Percentiles rank a stretch among this genome's conserved stretches.
These are phyloP conservation scores for Sherardia arvensis DNA, from an alignment of 257 asterid species.

Conservation along the genomic window DNA sequence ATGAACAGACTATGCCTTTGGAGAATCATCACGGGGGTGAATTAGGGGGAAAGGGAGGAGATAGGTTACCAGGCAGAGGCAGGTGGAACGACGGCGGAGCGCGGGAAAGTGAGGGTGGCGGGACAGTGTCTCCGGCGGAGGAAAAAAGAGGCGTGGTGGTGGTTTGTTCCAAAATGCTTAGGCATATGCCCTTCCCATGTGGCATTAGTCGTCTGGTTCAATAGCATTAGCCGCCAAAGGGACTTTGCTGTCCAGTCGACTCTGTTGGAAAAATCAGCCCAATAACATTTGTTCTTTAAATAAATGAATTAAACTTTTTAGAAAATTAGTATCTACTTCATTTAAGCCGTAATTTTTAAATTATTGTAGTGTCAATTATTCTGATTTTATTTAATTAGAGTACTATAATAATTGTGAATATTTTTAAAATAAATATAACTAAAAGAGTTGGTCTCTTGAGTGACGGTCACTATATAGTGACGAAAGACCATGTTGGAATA, in stretches of 20 bases:
- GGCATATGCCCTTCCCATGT: constrained; percentile 6
- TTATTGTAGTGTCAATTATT: no score
- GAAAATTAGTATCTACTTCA: no score
- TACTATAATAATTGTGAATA: no score
- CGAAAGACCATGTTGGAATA: no score
- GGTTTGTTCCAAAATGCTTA: background rate
- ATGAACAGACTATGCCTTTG: background rate
- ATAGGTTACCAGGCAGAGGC: background rate
- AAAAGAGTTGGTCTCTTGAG: no score
- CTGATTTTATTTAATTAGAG: no score
- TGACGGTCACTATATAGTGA: no score
- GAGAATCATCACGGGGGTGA: background rate
- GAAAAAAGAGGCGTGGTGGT: background rate
- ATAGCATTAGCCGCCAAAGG: background rate
- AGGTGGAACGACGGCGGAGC: background rate
- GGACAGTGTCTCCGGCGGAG: constrained; percentile 1
- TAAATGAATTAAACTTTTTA: no score
- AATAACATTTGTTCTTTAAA: background rate
- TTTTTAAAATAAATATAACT: no score
- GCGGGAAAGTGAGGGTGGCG: background rate
- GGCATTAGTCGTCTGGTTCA: background rate
- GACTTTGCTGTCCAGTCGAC: background rate
- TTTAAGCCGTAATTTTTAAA: no score
- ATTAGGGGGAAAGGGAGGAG: background rate
- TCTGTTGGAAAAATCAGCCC: background rate